These are phyloP conservation scores for Sordariomycetes sp. DNA, from an alignment of 2,329 filamentous ascomycete species.

Conservation along the genomic window DNA sequence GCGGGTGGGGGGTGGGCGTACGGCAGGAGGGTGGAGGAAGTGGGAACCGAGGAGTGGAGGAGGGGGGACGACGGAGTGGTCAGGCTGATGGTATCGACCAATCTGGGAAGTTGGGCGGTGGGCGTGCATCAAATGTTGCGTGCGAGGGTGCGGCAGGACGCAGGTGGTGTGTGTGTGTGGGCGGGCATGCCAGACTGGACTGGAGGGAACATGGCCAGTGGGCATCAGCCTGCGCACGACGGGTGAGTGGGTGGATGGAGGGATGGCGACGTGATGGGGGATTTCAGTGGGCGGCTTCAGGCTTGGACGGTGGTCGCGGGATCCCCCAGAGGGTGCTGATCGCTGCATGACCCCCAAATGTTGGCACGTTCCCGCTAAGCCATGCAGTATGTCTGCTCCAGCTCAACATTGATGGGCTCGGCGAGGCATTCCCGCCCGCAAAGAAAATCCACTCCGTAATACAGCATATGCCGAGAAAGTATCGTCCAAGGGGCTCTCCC, in stretches of 20 bases:
- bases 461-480: no score
- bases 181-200: not conserved
- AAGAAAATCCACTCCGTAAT: no score
- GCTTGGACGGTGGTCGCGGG: not conserved
- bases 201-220: not conserved
- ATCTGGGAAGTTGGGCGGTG: not conserved
- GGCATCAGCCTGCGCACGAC: not conserved
- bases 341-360: not conserved
- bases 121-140: constrained; percentile 1
- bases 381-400: not conserved
- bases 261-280: not conserved
- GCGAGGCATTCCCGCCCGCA: no score
- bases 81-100: constrained; percentile 3
- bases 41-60: not conserved
- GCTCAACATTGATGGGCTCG: no score
- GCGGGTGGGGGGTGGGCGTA: not conserved
- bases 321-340: not conserved
- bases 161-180: not conserved
- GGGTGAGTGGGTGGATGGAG: not conserved
- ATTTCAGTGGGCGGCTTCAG: not conserved
- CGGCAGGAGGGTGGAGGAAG: not conserved
- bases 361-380: not conserved
- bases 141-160: not conserved
- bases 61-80: not conserved
- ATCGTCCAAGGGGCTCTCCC: no score